These are phyloP conservation scores for Salix dunnii DNA, from an alignment of 345 rosid genomes.

Conservation along the genomic window DNA sequence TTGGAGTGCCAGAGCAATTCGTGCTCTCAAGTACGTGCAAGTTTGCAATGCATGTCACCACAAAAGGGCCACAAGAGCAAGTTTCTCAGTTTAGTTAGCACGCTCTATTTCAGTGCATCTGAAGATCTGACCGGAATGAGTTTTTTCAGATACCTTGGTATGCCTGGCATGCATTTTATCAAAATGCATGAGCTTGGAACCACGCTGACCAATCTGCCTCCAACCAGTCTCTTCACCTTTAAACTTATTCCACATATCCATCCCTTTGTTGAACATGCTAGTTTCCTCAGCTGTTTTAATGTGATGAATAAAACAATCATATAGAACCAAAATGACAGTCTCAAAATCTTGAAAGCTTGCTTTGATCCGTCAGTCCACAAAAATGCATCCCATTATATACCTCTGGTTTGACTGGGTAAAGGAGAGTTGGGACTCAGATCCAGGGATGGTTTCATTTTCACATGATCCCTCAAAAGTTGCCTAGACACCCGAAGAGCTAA, in stretches of 20 bases:
- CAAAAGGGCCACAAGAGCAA: background rate
- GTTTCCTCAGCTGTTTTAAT: conserved; percentile 22
- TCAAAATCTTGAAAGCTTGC: conserved; percentile 13
- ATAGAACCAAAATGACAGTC: conserved; percentile 14
- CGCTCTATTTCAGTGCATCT: conserved; percentile 10
- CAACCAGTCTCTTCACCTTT: conserved; percentile 10
- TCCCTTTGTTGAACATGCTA: conserved; percentile 14
- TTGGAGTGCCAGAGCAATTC: conserved; percentile 19
- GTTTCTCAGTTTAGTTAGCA: conserved; percentile 15
- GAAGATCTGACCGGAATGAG: conserved; percentile 14
- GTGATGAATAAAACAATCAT: conserved; percentile 14
- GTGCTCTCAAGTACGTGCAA: conserved; percentile 17
- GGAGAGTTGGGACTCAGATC: conserved; percentile 47
- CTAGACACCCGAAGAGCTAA: conserved; percentile 63
- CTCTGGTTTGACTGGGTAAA: conserved; percentile 37
- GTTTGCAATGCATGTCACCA: conserved; percentile 15
- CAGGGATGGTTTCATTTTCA: conserved; percentile 46
- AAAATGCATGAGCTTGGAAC: conserved; percentile 5
- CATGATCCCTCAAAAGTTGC: conserved; percentile 60
- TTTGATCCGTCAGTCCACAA: background rate
- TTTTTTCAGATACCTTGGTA: conserved; percentile 11
- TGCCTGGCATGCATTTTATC: conserved; percentile 1
- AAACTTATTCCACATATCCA: conserved; percentile 22
- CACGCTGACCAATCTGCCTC: conserved; percentile 3
- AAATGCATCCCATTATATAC: conserved; percentile 20